Conservation (phyloP, 2,329 filamentous ascomycete species). For the Chrysosporium queenslandicum region DNA sequence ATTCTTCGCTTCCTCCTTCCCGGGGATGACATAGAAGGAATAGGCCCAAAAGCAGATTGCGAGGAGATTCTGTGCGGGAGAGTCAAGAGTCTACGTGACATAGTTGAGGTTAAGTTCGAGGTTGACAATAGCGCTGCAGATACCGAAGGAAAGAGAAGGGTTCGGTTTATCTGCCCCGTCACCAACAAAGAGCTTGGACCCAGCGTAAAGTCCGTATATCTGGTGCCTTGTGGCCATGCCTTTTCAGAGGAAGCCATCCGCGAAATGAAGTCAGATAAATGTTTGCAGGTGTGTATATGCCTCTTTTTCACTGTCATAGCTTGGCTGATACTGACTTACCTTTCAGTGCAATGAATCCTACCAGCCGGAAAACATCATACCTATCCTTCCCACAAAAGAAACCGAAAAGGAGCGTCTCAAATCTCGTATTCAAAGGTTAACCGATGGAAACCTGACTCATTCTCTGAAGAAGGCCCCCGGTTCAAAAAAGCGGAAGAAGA, state of each 20-base stretch:
- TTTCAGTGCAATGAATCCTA: conserved; percentile 64
- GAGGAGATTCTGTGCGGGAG: conserved; percentile 51
- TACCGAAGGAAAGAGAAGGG: conserved; percentile 33
- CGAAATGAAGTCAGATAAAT: conserved; percentile 59
- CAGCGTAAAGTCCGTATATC: conserved; percentile 67
- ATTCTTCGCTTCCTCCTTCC: conserved; percentile 60
- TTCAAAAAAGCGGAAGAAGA: conserved; percentile 60
- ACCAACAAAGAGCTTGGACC: conserved; percentile 79
- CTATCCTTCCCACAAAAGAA: conserved; percentile 63
- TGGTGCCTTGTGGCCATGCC: conserved; percentile 91
- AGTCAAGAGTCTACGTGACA: conserved; percentile 72
- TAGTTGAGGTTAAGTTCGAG: conserved; percentile 75
- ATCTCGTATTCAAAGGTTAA: conserved; percentile 57
- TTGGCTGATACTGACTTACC: conserved; percentile 5
- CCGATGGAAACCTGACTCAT: conserved; percentile 65
- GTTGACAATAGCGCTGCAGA: conserved; percentile 33
- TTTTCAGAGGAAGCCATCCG: conserved; percentile 80
- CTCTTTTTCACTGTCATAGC: not conserved
- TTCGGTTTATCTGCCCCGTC: conserved; percentile 72
- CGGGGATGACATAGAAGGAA: conserved; percentile 44
- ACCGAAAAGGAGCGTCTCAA: conserved; percentile 60
- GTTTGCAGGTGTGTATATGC: conserved; percentile 41
- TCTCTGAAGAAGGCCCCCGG: conserved; percentile 69
- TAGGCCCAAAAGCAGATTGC: conserved; percentile 48
- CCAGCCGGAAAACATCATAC: conserved; percentile 63